These are phyloP conservation scores for Fusarium brevicatenulatum DNA, from an alignment of 2,329 filamentous ascomycete species.

Conservation along the genomic window DNA sequence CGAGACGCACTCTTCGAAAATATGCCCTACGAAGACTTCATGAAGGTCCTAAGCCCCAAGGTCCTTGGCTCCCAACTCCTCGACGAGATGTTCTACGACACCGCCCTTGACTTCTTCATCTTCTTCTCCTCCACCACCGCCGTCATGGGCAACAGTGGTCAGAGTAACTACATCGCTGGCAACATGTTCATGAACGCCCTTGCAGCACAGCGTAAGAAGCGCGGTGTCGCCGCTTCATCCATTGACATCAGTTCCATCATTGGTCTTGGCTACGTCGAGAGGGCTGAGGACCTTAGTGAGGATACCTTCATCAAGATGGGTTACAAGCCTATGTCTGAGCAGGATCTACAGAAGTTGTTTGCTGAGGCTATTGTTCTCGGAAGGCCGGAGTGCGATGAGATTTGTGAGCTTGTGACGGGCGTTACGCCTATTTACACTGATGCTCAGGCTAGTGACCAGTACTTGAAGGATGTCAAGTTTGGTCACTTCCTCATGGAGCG, in stretches of 20 bases:
- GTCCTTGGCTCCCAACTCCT: neutral
- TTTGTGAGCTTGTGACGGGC: neutral
- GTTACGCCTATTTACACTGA: neutral
- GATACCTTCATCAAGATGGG: neutral
- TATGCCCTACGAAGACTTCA: neutral
- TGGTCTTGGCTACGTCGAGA: neutral
- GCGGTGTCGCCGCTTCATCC: neutral
- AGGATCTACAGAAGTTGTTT: neutral
- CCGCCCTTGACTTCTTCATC: neutral
- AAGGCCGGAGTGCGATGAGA: neutral
- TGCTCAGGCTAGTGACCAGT: neutral
- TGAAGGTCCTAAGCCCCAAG: neutral
- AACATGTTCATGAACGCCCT: slow-evolving; percentile 5
- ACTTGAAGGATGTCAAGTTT: neutral
- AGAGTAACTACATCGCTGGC: neutral
- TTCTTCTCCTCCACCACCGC: neutral
- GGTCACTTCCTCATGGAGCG: neutral
- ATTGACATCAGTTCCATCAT: neutral
- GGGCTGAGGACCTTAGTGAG: rapidly evolving
- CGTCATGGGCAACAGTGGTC: neutral
- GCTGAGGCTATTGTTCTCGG: neutral
- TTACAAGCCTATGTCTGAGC: neutral
- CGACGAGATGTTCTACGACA: neutral
- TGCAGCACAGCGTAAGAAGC: neutral
- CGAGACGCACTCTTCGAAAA: neutral